Evolutionary conservation across 345 rosid species (phyloP), one percentile per base, ranked within the genome.

Genomic region (Dimocarpus longan): DNA sequence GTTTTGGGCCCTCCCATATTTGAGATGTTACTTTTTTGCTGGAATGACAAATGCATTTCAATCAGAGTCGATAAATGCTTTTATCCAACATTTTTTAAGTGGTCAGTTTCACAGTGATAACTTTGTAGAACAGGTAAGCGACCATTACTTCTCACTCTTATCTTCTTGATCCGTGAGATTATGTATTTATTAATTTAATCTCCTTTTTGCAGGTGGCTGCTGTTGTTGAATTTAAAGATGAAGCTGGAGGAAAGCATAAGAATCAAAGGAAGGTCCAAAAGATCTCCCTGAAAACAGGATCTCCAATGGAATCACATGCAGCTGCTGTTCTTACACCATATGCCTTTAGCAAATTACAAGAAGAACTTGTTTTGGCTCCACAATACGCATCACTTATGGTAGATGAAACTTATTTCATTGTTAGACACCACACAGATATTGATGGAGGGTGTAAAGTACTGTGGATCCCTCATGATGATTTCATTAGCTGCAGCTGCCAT

Each of bases 291-390:
- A 88, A 88, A 86, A 88, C 87, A 13, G 91, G 91, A 32, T 89
- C 93, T 39, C 93, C 93, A 1, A 82, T 88, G 67, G 95, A 91
- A 79, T 85, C 90, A 22, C 90, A 90, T 71, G 91, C 92, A 28
- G 91, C 87, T 73, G 76, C 88, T 70, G 77, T 87, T 82, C 89
- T 91, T 74, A 86, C 93, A 18, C 93, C 93, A 11, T 84, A 87
- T 66, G 92, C 91, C 68, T 89, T 90, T 26, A 57, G 76, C 67
- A 88, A 84, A 78, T 84, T 90, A 66, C 95, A 91, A 72, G 93
- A 90, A 71, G 91, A 91, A 81, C 90, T 90, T 70, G 85, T 90
- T 60, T 82, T 85, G 68, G 92, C 91, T 77, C 93, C 93, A 10
- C 93, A 87, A 62, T 87, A 86, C 68, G 92, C 95, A 43, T 88